Evolutionary conservation across 306 rosid genomes (phyloP), one percentile per base, ranked within the genome.

Genomic region (Quercus berberidifolia): DNA sequence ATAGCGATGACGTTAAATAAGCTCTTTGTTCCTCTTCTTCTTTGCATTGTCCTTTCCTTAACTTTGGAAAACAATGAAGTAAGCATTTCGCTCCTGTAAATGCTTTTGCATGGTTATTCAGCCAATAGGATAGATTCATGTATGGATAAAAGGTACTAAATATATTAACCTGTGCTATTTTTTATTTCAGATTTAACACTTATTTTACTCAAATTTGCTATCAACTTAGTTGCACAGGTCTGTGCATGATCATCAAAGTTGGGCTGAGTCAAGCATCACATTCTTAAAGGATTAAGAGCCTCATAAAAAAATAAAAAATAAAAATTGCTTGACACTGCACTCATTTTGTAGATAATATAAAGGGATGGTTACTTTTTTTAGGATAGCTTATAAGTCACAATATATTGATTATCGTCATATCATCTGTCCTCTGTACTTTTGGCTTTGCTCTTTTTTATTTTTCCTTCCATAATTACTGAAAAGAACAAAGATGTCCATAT

Each of bases 21-120:
- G 25, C 5, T 21, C 25, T 59, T 60, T 60, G 67, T 60, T 12
- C 7, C 9, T 60, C 46, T 41, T 41, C 46, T 41, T 41, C 46
- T 41, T n/a, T 84, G 81, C 81, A 77, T 78, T 57, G 17, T 62
- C 73, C 51, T 71, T 81, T 17, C 5, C 2, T 67, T 33, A 31
- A 19, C 15, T 19, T 33, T 0, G 4, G 26, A 59, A 58, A 59
- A 11, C 11, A 2, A n/a, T 20, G 26, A 59, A 21, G 25, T 59
- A 59, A 13, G 25, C 14, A 60, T 60, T 59, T 60, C 1, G 67
- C 25, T 12, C 18, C 19, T 12, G 35, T 25, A 60, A 23, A 60
- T 11, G 33, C 31, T 60, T 60, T 18, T 51, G 14, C 58, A 49
- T 49, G 57, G 25, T 54, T 31, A 12, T 18, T 21, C 55, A 54